Conservation (phyloP, 495 filamentous ascomycete species). For the Tuber magnatum region DNA sequence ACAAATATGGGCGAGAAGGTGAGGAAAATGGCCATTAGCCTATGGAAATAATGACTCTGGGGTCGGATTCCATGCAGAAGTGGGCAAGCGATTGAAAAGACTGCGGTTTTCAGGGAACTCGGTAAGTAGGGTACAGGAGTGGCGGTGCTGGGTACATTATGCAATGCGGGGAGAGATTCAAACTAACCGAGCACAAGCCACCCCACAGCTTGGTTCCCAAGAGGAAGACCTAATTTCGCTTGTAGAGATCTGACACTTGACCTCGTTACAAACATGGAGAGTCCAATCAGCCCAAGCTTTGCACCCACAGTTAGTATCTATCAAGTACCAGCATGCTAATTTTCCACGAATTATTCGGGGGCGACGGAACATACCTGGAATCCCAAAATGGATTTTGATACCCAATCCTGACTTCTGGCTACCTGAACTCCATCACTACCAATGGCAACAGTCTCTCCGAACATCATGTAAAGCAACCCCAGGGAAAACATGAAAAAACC, state of each 20-base stretch:
- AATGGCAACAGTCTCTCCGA: conserved; percentile 62
- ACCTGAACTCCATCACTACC: background rate
- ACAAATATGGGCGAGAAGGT: conserved; percentile 91
- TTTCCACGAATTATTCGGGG: background rate
- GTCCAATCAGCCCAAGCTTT: conserved; percentile 66
- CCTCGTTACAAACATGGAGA: conserved; percentile 77
- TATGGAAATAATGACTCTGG: conserved; percentile 82
- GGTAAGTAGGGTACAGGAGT: background rate
- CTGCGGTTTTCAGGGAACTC: conserved; percentile 42
- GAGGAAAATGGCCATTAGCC: conserved; percentile 81
- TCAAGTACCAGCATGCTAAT: background rate
- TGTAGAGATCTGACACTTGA: conserved; percentile 76
- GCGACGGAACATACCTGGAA: conserved; percentile 45
- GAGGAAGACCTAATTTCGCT: conserved; percentile 76
- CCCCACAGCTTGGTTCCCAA: conserved; percentile 80
- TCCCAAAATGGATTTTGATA: conserved; percentile 51
- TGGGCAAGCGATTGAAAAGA: conserved; percentile 69
- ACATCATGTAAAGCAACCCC: conserved; percentile 72
- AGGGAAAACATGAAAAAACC: conserved; percentile 69
- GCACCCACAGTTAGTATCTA: conserved; percentile 30
- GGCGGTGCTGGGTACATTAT: conserved; percentile 22
- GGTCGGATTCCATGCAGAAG: conserved; percentile 73
- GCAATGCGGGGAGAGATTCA: background rate
- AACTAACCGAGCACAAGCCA: conserved; percentile 73
- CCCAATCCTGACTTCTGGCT: conserved; percentile 23